Base-by-base conservation (phyloP, 2,329 filamentous ascomycete species). In the Thermothelomyces thermophilus region DNA sequence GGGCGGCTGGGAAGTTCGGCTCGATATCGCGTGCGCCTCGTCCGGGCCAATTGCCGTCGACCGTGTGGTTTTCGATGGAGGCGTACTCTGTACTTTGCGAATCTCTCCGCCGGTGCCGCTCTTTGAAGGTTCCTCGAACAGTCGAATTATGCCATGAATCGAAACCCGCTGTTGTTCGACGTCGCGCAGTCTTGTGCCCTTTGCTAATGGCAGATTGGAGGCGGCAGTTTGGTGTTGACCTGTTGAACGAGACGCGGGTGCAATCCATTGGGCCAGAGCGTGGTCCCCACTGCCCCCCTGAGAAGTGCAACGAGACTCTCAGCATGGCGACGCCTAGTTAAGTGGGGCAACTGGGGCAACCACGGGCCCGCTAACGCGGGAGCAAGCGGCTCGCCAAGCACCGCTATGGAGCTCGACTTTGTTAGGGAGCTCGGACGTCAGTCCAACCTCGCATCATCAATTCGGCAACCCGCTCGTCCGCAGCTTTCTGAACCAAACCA, bases 321-420 rank as follows among this genome's bases (percentile, higher is more conserved):
- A 44, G 42, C 52, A 44, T 42, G 28, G 43, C 33, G 50, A 35
- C 37, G 36, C 22, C 24, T 40, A 36, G 31, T n/a, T n/a, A n/a
- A n/a, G n/a, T 50, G 45, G 45, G 35, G 39, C 24, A n/a, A 7
- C 40, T 40, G 28, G 36, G 14, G 20, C 34, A 17, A 33, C 30
- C 16, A 19, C 17, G 26, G 41, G 11, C 36, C 53, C 53, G 46
- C 49, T 48, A 50, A 14, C 16, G 40, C 46, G 45, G 54, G 37
- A 46, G 46, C 50, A 46, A 39, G 49, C 42, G 47, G 52, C 22
- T 17, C 28, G 50, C 53, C 53, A 55, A 51, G 53, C 16, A 17
- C 30, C 31, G 26, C 28, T 34, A 46, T n/a, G n/a, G n/a, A n/a
- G 30, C 19, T 37, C 34, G 28, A 42, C n/a, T 6, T 26, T 19